Base-by-base conservation (phyloP, 164 flowering plant species). In the Sextonia rubra region DNA sequence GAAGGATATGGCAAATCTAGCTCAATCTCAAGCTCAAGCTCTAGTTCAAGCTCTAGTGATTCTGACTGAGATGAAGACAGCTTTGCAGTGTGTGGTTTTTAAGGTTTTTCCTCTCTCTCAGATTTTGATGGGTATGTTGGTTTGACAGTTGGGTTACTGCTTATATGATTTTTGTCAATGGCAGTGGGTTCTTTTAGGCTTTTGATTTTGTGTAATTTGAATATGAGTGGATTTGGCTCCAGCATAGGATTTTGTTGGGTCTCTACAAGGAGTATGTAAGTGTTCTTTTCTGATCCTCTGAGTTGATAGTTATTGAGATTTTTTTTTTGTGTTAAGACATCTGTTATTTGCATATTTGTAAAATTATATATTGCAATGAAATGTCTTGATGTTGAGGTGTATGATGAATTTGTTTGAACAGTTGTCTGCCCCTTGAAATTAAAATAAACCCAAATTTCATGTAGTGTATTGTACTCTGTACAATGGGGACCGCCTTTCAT, bases 1-100 rank as follows among this genome's bases (percentile, higher is more conserved):
- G 64, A 5, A 65, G 60, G 69, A 49, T 77, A 83, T 67, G 52
- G 68, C 20, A 75, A 69, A 60, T 69, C 76, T 12, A 78, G 80
- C 26, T 83, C 82, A 0, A 74, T 79, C 29, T 78, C 82, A 0
- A 74, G 80, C 30, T 78, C 85, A 0, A 82, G 82, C 56, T 71
- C 66, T 27, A 60, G 66, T 60, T 71, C 66, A 11, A 71, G 66
- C 37, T 71, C 68, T 26, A 63, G 68, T 4, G 47, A 47, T 49
- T 71, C 74, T 18, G 47, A 71, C 24, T 71, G 61, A 71, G 24
- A 49, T 26, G 55, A 69, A 27, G 60, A 69, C 24, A 11, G 1
- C 4, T 24, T 69, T 52, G 47, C 44, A 55, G 20, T 55, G 29
- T 69, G 62, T 1, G 32, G 12, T 12, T 55, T 69, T 69, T 26